These are phyloP conservation scores for Terfezia claveryi DNA, from an alignment of 495 filamentous ascomycete genomes.

Conservation along the genomic window DNA sequence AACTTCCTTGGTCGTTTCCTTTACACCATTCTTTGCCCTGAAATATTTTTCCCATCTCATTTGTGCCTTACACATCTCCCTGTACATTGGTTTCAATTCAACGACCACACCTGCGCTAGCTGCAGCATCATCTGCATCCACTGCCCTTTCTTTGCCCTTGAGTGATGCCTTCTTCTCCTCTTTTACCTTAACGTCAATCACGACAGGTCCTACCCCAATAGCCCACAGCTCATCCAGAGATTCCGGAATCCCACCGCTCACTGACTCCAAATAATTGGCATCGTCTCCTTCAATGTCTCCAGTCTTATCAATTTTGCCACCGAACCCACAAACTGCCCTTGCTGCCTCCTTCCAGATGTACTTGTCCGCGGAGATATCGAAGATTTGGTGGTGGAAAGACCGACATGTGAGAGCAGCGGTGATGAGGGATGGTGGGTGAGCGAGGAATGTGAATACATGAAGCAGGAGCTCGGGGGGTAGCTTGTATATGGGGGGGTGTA, in stretches of 20 bases:
- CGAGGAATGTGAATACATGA: background rate
- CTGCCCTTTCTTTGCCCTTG: background rate
- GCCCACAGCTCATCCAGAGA: background rate
- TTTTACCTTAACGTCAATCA: background rate
- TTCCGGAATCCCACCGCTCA: background rate
- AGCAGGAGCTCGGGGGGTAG: background rate
- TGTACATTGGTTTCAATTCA: background rate
- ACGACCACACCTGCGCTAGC: background rate
- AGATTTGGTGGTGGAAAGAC: background rate
- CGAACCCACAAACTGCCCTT: background rate
- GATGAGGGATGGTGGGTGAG: background rate
- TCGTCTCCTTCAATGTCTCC: background rate
- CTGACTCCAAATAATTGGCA: background rate
- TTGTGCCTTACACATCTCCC: background rate
- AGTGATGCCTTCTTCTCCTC: background rate
- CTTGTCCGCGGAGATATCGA: background rate
- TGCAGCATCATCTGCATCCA: too few relatives aligned
- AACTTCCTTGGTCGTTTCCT: too few relatives aligned
- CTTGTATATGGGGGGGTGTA: background rate
- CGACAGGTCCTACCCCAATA: background rate
- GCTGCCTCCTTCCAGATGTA: background rate
- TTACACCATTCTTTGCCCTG: too few relatives aligned
- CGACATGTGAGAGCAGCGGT: background rate
- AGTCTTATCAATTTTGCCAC: background rate
- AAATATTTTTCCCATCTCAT: background rate